A percentile compares a stretch with the other conserved stretches of the same genome.
These are phyloP conservation scores for Vitis amurensis DNA, from an alignment of 164 flowering plant species.

Conservation along the genomic window DNA sequence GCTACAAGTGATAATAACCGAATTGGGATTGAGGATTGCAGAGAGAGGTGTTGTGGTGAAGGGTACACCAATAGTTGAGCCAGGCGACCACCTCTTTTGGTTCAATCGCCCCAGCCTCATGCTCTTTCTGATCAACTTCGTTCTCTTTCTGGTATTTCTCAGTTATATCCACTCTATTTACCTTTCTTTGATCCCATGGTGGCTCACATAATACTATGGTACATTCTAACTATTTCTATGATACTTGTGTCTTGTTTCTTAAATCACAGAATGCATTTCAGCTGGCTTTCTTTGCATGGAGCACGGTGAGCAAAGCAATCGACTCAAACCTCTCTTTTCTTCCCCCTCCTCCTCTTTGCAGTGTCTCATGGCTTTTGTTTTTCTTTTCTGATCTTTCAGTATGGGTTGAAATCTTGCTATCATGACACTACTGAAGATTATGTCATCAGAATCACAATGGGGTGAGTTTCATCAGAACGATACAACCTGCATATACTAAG, in stretches of 20 bases:
- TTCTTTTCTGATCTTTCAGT: conserved; percentile 29
- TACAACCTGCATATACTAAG: not conserved
- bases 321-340: not conserved
- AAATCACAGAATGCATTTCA: conserved; percentile 61
- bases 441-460: conserved; percentile 45
- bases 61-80: conserved; percentile 59
- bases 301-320: conserved; percentile 32
- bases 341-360: too few relatives aligned
- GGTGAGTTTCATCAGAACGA: conserved; percentile 27
- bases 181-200: not conserved
- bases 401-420: conserved; percentile 35
- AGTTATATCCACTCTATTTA: not conserved
- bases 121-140: conserved; percentile 53
- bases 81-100: conserved; percentile 65
- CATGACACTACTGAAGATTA: conserved; percentile 35
- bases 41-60: conserved; percentile 57
- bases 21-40: conserved; percentile 49
- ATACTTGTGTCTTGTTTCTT: not conserved
- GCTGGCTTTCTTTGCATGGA: conserved; percentile 60
- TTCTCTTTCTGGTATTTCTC: conserved; percentile 49
- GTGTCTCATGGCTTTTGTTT: not conserved
- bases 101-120: conserved; percentile 48
- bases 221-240: not conserved
- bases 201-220: not conserved
- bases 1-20: conserved; percentile 56